Percentiles rank a stretch among this genome's conserved stretches.
Evolutionary conservation across 805 yeast genomes (phyloP).

Genomic region (Candida odintsovae): DNA sequence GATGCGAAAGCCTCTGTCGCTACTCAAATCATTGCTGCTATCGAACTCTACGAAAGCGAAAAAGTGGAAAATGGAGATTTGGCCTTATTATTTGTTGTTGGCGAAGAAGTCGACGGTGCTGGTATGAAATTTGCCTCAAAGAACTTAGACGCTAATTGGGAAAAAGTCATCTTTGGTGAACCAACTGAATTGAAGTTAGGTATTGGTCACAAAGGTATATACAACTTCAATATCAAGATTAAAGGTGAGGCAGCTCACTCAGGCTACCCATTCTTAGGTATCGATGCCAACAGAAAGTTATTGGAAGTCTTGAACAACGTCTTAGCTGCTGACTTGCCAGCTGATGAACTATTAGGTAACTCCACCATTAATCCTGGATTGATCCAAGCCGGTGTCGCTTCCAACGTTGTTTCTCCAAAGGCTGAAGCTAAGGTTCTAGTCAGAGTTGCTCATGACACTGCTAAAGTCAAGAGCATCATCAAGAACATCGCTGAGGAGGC

Average conservation of each 20-base stretch:
- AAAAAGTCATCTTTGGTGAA: conserved; percentile 63
- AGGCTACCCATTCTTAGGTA: conserved; percentile 66
- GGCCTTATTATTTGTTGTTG: conserved; percentile 57
- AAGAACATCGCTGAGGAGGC: conserved; percentile 28
- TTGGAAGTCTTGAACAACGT: conserved; percentile 45
- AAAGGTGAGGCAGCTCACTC: conserved; percentile 59
- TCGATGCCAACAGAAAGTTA: conserved; percentile 53
- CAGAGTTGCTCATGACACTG: conserved; percentile 47
- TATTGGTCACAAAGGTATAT: conserved; percentile 64
- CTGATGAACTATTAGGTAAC: conserved; percentile 47
- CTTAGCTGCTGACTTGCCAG: conserved; percentile 40
- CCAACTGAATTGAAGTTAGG: conserved; percentile 69
- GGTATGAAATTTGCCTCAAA: conserved; percentile 50
- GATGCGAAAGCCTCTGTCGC: conserved; percentile 75
- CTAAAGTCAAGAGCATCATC: conserved; percentile 28
- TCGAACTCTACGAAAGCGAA: conserved; percentile 36
- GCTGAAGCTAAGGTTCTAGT: conserved; percentile 45
- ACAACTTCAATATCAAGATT: conserved; percentile 35
- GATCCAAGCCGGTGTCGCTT: conserved; percentile 57
- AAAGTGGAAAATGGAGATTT: conserved; percentile 48
- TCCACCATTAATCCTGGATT: conserved; percentile 58
- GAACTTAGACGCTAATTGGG: conserved; percentile 40
- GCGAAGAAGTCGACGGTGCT: conserved; percentile 61
- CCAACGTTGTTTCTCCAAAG: conserved; percentile 57
- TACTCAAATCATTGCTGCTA: conserved; percentile 49